Conservation (phyloP, 2,329 filamentous ascomycete species). For the Beauveria sp. region DNA sequence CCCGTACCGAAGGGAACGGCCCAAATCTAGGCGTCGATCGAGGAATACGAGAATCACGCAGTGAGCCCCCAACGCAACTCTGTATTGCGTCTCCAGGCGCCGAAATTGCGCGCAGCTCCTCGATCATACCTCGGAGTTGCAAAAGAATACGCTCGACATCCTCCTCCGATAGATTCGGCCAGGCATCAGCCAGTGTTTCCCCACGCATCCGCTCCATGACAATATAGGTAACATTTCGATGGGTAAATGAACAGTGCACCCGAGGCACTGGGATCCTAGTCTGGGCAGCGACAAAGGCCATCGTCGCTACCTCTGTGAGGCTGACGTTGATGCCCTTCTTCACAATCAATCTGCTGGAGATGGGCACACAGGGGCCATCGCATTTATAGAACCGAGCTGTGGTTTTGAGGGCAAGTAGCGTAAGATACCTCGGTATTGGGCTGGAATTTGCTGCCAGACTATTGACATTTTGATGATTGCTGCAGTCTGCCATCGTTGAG, state of each 20-base stretch:
- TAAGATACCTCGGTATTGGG: background rate
- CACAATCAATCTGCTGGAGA: conserved; percentile 1
- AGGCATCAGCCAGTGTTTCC: conserved; percentile 15
- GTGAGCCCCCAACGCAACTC: conserved; percentile 21
- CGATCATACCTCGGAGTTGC: conserved; percentile 20
- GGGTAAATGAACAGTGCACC: conserved; percentile 19
- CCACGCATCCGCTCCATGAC: conserved; percentile 22
- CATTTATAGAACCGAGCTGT: background rate
- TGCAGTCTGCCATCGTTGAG: no score
- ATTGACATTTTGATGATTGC: background rate
- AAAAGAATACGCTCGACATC: conserved; percentile 19
- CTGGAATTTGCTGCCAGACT: background rate
- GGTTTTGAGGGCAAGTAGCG: conserved; percentile 3
- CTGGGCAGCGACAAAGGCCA: conserved; percentile 22
- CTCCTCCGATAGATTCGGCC: conserved; percentile 17
- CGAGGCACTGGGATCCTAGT: conserved; percentile 23
- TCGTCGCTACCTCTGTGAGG: conserved; percentile 22
- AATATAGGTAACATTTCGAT: conserved; percentile 17
- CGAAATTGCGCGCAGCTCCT: conserved; percentile 18
- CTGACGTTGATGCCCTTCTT: conserved; percentile 2
- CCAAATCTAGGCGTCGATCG: conserved; percentile 18
- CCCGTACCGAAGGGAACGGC: conserved; percentile 23
- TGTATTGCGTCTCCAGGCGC: conserved; percentile 15
- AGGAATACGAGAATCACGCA: conserved; percentile 21
- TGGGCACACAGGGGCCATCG: background rate